These are phyloP conservation scores for Microdochium paspali DNA, from an alignment of 2,329 filamentous ascomycete species.

Conservation along the genomic window DNA sequence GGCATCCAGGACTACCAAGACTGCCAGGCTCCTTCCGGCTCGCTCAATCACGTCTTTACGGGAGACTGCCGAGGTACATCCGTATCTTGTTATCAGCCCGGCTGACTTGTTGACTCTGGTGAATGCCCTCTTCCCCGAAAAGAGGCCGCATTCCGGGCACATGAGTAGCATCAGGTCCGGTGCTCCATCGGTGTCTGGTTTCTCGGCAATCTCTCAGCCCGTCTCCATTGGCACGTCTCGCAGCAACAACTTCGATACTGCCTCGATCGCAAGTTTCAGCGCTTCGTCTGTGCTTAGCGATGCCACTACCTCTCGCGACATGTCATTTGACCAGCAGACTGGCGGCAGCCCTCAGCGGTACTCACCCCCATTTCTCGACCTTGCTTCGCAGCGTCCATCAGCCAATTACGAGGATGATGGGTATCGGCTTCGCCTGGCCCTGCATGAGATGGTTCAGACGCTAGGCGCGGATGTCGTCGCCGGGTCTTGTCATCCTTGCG, in stretches of 20 bases:
- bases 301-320: slow-evolving; percentile 54
- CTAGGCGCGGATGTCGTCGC: slow-evolving; percentile 55
- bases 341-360: slow-evolving; percentile 41
- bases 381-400: slow-evolving; percentile 29
- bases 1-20: slow-evolving; percentile 36
- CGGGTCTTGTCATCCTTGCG: slow-evolving; percentile 67
- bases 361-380: slow-evolving; percentile 40
- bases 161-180: slow-evolving; percentile 55
- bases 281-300: slow-evolving; percentile 66
- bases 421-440: slow-evolving; percentile 53
- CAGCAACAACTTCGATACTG: slow-evolving; percentile 52
- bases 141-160: slow-evolving; percentile 52
- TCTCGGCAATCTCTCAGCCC: slow-evolving; percentile 56
- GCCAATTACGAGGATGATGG: slow-evolving; percentile 55
- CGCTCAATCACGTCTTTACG: slow-evolving; percentile 63
- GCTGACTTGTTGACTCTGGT: slow-evolving; percentile 72
- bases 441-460: slow-evolving; percentile 61
- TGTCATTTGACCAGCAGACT: slow-evolving; percentile 46
- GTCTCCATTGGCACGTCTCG: slow-evolving; percentile 51
- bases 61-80: slow-evolving; percentile 70
- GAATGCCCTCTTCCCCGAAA: slow-evolving; percentile 75
- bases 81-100: slow-evolving; percentile 70
- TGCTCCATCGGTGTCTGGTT: slow-evolving; percentile 59
- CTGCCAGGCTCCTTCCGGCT: slow-evolving; percentile 56
- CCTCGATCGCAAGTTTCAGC: slow-evolving; percentile 64